Evolutionary conservation across 257 asterid genomes (phyloP), one percentile per base, ranked within the genome.

Genomic region (Dorcoceras hygrometricum): DNA sequence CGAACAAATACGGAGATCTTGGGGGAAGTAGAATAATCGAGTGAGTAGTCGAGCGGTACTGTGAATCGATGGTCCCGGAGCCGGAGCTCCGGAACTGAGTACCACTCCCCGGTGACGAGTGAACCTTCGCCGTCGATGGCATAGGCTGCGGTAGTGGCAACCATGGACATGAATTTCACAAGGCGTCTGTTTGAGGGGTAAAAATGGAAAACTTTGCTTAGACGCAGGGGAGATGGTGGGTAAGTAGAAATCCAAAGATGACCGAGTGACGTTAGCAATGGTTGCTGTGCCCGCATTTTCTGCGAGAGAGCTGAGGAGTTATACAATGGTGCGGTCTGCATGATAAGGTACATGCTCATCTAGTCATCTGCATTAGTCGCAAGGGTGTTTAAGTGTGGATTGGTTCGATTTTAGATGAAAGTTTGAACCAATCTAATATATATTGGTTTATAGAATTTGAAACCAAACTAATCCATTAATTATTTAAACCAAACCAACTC

Each of bases 71-170:
- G 96, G 82, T 91, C 87, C 7, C 98, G 85, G 46, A 91, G 86
- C 8, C 95, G 94, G 78, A 91, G 89, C 26, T 89, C 98, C 78
- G 96, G 98, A 61, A 84, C 90, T 11, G 95, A 89, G 78, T 72
- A 91, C 98, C 98, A 91, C 12, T 66, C 67, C 59, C 89, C 78
- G 57, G 76, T 58, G 43, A 73, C 66, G 82, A 84, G 89, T 7
- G 78, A 77, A 18, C 68, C 75, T 78, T 22, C 59, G 72, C 68
- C 23, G n/a, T 65, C 75, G 25, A 24, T 23, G 59, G 73, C 57
- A 43, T 63, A 51, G 55, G 63, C 19, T 58, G 63, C 8, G 56
- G 59, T 63, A 67, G 50, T 63, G 19, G 28, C 71, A 24, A 75
- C 79, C 81, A 78, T 82, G 57, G 90, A 71, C 65, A 79, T 48